These are phyloP conservation scores for Pseudogymnoascus sp. DNA, from an alignment of 2,329 filamentous ascomycete genomes.

Conservation along the genomic window DNA sequence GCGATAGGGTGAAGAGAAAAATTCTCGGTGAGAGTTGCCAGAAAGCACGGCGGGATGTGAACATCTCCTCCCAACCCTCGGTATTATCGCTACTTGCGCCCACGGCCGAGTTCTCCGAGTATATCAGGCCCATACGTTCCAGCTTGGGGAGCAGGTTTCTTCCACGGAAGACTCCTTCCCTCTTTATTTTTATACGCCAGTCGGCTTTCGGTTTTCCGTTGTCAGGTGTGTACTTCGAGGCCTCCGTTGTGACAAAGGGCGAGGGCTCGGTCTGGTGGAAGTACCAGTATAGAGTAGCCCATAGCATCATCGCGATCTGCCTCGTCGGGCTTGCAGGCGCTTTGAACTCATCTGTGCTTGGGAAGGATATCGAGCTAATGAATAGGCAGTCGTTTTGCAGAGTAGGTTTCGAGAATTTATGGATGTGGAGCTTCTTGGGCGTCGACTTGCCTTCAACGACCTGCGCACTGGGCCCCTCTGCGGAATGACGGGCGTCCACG, in stretches of 20 bases:
- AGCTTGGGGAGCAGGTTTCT: conserved; percentile 71
- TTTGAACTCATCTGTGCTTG: conserved; percentile 70
- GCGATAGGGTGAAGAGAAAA: conserved; percentile 78
- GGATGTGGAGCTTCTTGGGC: conserved; percentile 35
- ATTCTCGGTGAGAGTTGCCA: conserved; percentile 86
- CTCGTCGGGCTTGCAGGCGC: conserved; percentile 71
- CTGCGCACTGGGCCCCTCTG: conserved; percentile 24
- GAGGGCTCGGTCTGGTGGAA: conserved; percentile 78
- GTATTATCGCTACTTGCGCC: conserved; percentile 53
- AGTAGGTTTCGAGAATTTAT: conserved; percentile 66
- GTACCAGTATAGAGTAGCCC: conserved; percentile 93
- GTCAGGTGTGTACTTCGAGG: conserved; percentile 56
- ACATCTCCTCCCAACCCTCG: conserved; percentile 70
- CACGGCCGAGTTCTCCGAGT: conserved; percentile 65
- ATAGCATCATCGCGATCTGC: conserved; percentile 94
- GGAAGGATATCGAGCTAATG: conserved; percentile 84
- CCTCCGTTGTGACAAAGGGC: conserved; percentile 51
- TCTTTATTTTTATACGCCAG: conserved; percentile 76
- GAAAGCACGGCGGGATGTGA: conserved; percentile 70
- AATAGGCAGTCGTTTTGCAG: conserved; percentile 73
- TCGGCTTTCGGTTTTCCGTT: conserved; percentile 69
- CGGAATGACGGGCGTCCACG: conserved; percentile 25
- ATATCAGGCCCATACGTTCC: conserved; percentile 83
- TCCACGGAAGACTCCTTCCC: conserved; percentile 80
- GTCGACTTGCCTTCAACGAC: not conserved